Evolutionary conservation across 768 basidiomycete genomes (phyloP).

Genomic region (Boletellus sp.): DNA sequence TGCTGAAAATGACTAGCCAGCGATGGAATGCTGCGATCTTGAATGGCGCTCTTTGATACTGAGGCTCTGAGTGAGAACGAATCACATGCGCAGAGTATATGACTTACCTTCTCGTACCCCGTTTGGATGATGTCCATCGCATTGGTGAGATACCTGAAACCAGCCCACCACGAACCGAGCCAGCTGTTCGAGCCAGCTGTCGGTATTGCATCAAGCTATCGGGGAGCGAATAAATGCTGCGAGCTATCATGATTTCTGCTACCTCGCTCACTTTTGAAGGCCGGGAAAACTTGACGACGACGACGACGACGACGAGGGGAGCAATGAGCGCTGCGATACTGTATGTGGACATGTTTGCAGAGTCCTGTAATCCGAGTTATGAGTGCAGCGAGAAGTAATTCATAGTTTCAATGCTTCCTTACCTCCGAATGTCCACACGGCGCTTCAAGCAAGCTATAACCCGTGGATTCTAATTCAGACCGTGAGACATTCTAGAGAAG

Average conservation of each 20-base stretch:
- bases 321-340: background rate
- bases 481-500: too few species aligned
- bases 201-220: constrained; percentile 30
- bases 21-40: constrained; percentile 14
- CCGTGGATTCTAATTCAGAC: too few species aligned
- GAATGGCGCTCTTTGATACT: too few species aligned
- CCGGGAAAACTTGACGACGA: too few species aligned
- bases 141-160: constrained; percentile 14
- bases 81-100: background rate
- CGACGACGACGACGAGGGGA: background rate
- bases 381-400: background rate
- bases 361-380: background rate
- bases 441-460: too few species aligned
- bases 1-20: constrained; percentile 41
- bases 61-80: background rate
- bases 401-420: background rate
- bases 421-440: too few species aligned
- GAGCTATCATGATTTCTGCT: too few species aligned
- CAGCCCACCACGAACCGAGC: constrained; percentile 26
- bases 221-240: too few species aligned
- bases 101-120: constrained; percentile 29
- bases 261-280: too few species aligned
- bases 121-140: too few species aligned
- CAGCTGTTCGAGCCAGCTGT: constrained; percentile 25
- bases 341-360: background rate